Conservation (phyloP, 208 protist genomes). For the Acanthamoeba royreba region DNA sequence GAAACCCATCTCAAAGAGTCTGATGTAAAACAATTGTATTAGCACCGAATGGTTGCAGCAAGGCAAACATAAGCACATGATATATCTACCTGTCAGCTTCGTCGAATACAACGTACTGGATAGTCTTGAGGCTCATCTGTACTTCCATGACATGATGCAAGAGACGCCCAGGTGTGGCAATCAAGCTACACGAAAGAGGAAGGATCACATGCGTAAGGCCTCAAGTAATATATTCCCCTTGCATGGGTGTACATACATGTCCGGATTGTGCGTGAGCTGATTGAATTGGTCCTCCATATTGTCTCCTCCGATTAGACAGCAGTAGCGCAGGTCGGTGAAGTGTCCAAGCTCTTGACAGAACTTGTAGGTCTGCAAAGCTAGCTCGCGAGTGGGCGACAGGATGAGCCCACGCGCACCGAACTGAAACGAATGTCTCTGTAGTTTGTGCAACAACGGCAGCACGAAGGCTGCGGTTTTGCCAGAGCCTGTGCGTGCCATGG, state of each 20-base stretch:
- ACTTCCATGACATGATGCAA: slow-evolving; percentile 95
- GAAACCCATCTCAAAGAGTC: slow-evolving; percentile 98
- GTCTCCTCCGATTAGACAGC: slow-evolving; percentile 95
- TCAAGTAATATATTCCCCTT: not conserved
- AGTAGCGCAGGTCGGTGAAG: slow-evolving; percentile 90
- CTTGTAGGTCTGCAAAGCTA: slow-evolving; percentile 96
- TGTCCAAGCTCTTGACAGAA: slow-evolving; percentile 92
- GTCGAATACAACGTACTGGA: slow-evolving; percentile 98
- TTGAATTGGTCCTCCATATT: slow-evolving; percentile 96
- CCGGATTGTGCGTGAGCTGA: slow-evolving; percentile 93
- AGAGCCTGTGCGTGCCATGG: slow-evolving; percentile 99
- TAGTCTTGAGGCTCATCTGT: slow-evolving; percentile 86
- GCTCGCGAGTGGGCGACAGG: slow-evolving; percentile 97
- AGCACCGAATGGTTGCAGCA: not conserved
- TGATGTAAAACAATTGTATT: not conserved
- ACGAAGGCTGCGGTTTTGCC: slow-evolving; percentile 99
- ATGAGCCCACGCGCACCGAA: slow-evolving; percentile 93
- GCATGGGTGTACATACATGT: slow-evolving; percentile 83
- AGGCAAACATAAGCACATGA: not conserved
- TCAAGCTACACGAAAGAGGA: too few relatives aligned
- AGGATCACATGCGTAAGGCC: not conserved
- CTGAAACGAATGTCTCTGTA: slow-evolving; percentile 81
- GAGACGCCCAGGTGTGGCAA: slow-evolving; percentile 99
- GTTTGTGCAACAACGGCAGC: slow-evolving; percentile 94
- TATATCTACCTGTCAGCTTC: slow-evolving; percentile 92